Conservation (phyloP, 331 rosid genomes). For the Rosa hybrid region DNA sequence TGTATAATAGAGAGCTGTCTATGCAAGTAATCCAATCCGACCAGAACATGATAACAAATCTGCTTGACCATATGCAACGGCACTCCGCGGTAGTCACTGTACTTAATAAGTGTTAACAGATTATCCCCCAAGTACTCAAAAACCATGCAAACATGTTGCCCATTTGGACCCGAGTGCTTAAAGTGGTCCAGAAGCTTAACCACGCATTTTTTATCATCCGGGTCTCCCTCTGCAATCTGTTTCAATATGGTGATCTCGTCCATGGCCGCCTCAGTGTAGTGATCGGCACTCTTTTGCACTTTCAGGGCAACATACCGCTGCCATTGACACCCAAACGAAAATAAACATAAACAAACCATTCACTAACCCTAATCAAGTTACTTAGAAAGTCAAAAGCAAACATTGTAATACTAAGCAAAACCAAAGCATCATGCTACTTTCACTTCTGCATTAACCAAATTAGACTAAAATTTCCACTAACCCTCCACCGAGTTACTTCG, state of each 20-base stretch:
- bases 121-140: constrained; percentile 96
- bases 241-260: constrained; percentile 91
- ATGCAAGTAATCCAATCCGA: constrained; percentile 94
- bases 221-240: constrained; percentile 91
- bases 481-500: neutral
- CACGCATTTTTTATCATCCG: constrained; percentile 76
- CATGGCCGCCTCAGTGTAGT: constrained; percentile 95
- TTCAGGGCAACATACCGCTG: constrained; percentile 88
- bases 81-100: constrained; percentile 83
- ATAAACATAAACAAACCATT: neutral
- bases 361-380: constrained; percentile 8
- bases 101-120: constrained; percentile 81
- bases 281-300: constrained; percentile 98
- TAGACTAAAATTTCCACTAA: neutral
- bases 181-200: constrained; percentile 97
- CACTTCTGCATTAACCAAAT: neutral
- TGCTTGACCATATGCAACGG: constrained; percentile 81
- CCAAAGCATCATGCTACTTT: neutral
- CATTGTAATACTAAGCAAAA: neutral
- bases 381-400: neutral
- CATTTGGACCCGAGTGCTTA: constrained; percentile 95
- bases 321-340: neutral
- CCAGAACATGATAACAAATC: constrained; percentile 82
- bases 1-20: constrained; percentile 91
- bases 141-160: constrained; percentile 95